Evolutionary conservation across 208 protist species (phyloP).

Genomic region (Trypanosoma platydactyli): DNA sequence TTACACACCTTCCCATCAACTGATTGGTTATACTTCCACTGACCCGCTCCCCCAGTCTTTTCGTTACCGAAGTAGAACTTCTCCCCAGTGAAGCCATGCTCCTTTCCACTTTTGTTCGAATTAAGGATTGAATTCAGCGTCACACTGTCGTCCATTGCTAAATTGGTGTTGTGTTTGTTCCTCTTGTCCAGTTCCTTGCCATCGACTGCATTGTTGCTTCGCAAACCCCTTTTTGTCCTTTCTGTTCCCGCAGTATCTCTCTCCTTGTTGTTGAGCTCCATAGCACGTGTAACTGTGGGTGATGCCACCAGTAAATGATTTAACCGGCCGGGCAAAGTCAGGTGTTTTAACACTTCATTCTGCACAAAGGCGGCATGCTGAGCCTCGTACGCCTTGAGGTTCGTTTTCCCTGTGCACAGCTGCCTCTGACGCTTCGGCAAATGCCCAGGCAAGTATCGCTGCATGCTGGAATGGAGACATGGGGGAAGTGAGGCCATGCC

Average conservation of each 20-base stretch:
- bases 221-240: neutral
- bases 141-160: neutral
- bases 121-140: slow-evolving; percentile 2
- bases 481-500: neutral
- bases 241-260: neutral
- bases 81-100: slow-evolving; percentile 8
- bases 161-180: neutral
- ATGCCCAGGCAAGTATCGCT: slow-evolving; percentile 26
- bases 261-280: neutral
- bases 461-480: slow-evolving; percentile 12
- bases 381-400: slow-evolving; percentile 5
- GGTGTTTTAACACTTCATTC: slow-evolving; percentile 3
- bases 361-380: neutral
- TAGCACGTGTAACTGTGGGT: slow-evolving; percentile 13
- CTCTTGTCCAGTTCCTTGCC: neutral
- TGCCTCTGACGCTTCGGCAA: slow-evolving; percentile 16
- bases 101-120: slow-evolving; percentile 6
- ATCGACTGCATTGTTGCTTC: neutral
- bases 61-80: slow-evolving; percentile 21
- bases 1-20: neutral
- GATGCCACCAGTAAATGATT: slow-evolving; percentile 7
- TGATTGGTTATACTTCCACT: slow-evolving; percentile 20
- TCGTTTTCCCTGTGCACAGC: slow-evolving; percentile 20
- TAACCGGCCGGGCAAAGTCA: slow-evolving; percentile 2
- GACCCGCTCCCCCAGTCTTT: slow-evolving; percentile 17